Percentiles rank a stretch among this genome's conserved stretches.
phyloP scores from a whole-genome alignment of 2,329 filamentous ascomycete genomes.

The Aurifilum marmelostoma region DNA sequence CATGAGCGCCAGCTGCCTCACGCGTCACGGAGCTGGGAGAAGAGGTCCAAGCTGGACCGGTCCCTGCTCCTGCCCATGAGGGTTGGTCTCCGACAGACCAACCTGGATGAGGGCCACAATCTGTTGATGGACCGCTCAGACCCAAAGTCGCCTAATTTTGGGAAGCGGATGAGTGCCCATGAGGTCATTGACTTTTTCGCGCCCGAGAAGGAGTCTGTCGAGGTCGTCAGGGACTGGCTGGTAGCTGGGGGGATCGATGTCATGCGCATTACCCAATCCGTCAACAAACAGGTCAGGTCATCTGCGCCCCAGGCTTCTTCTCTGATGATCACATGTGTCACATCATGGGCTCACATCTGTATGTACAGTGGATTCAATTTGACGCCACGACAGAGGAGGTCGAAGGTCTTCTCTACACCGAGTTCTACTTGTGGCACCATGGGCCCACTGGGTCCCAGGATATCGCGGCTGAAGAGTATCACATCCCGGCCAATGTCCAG shows the following conservation, averaged over 20 bases:
- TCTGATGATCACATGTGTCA: background rate
- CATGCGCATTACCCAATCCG: constrained; percentile 30
- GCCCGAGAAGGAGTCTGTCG: constrained; percentile 37
- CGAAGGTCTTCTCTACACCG: constrained; percentile 43
- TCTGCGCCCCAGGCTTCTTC: background rate
- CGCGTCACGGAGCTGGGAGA: constrained; percentile 35
- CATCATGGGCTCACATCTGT: constrained; percentile 34
- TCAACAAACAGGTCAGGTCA: constrained; percentile 33
- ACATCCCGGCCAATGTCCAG: constrained; percentile 48
- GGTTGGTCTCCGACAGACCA: constrained; percentile 37
- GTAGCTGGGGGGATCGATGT: constrained; percentile 25
- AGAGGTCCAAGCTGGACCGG: constrained; percentile 33
- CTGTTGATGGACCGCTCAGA: constrained; percentile 38
- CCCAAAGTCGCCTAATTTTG: constrained; percentile 38
- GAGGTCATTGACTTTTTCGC: constrained; percentile 43
- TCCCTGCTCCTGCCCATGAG: constrained; percentile 35
- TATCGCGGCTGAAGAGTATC: constrained; percentile 47
- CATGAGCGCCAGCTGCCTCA: constrained; percentile 39
- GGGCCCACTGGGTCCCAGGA: constrained; percentile 39
- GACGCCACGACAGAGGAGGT: constrained; percentile 43
- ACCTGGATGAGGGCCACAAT: constrained; percentile 37
- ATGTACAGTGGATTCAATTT: constrained; percentile 46
- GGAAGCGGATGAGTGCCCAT: constrained; percentile 40
- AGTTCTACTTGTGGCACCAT: constrained; percentile 47
- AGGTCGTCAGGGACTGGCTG: constrained; percentile 33